Percentiles rank a stretch among this genome's conserved stretches.
Conservation (phyloP, 257 asterid genomes). For the Catharanthus roseus region DNA sequence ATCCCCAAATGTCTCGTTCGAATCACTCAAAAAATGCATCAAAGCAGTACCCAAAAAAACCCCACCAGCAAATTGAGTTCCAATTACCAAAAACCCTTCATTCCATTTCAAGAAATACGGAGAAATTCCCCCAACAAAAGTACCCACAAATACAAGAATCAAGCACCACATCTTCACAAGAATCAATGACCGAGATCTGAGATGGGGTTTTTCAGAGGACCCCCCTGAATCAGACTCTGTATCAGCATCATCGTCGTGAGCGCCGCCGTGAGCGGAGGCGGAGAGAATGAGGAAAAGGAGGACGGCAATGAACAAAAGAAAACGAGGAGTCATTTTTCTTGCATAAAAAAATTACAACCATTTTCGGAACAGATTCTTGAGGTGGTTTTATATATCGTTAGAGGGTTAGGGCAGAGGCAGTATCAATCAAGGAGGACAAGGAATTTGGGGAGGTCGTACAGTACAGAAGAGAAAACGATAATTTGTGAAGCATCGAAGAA, state of each 20-base stretch:
- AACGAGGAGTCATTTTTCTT: slow-evolving; percentile 50
- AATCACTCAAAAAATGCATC: slow-evolving; percentile 90
- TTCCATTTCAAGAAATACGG: slow-evolving; percentile 85
- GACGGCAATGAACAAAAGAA: slow-evolving; percentile 30
- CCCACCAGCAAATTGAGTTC: slow-evolving; percentile 95
- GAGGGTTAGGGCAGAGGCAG: too few species aligned
- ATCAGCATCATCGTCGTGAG: slow-evolving; percentile 20
- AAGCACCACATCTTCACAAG: slow-evolving; percentile 77
- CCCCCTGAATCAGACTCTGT: slow-evolving; percentile 22
- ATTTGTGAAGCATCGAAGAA: slow-evolving; percentile 4
- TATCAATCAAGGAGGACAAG: too few species aligned
- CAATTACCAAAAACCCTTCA: slow-evolving; percentile 66
- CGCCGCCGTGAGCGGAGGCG: slow-evolving; percentile 61
- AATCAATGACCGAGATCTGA: slow-evolving; percentile 53
- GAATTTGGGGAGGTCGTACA: slow-evolving; percentile 12
- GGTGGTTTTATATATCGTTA: background rate
- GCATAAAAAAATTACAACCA: slow-evolving; percentile 2
- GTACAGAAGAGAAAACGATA: background rate
- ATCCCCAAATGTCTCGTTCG: slow-evolving; percentile 66
- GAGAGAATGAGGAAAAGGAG: slow-evolving; percentile 39
- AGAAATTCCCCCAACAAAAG: slow-evolving; percentile 76
- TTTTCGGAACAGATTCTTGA: background rate
- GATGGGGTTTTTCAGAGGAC: slow-evolving; percentile 44
- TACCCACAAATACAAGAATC: slow-evolving; percentile 59
- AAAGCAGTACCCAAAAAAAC: slow-evolving; percentile 77